Base-by-base conservation (phyloP, 2,329 filamentous ascomycete genomes). In the Aspergillus sp. region DNA sequence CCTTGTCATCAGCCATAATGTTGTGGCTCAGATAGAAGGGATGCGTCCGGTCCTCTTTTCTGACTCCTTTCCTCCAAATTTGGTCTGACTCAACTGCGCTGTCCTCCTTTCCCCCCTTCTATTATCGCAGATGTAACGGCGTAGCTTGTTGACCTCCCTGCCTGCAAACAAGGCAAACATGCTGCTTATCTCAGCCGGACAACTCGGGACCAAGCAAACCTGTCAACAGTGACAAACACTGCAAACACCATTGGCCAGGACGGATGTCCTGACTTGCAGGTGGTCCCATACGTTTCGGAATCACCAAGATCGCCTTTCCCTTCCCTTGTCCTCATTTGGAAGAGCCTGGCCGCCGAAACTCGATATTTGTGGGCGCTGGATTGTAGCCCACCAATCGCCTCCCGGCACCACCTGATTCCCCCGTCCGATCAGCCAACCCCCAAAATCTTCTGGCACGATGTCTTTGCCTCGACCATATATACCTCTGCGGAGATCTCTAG, bases 401-500 rank as follows among this genome's bases (percentile, higher is more conserved):
- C 42, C 56, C 39, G 58, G 46, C 32, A 67, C 52, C 65, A 64
- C 55, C 63, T 62, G 61, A 67, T 63, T 36, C 10, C 36, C 36
- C 26, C 24, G 50, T 29, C 51, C 45, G 18, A 64, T 67, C 60
- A 64, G 65, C 56, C 59, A 57, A 63, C 62, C 50, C 20, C 20
- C 31, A 55, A 57, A 56, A 51, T 51, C 49, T 54, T 18, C 58
- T 62, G 56, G 55, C 26, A 69, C 62, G 46, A 77, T 76, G 74
- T 69, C 70, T 59, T 71, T 67, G 56, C 63, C 66, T 52, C 72
- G 70, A 63, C 64, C 69, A 59, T 71, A 69, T 64, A 67, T 70
- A 62, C 64, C 71, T 71, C 67, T 76, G 50, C 67, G 71, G 66
- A 73, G 73, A 67, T 70, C 73, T 31, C 58, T 75, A 12, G 59